Conservation (phyloP, 176 grass and related monocot genomes). For the Themeda triandra region DNA sequence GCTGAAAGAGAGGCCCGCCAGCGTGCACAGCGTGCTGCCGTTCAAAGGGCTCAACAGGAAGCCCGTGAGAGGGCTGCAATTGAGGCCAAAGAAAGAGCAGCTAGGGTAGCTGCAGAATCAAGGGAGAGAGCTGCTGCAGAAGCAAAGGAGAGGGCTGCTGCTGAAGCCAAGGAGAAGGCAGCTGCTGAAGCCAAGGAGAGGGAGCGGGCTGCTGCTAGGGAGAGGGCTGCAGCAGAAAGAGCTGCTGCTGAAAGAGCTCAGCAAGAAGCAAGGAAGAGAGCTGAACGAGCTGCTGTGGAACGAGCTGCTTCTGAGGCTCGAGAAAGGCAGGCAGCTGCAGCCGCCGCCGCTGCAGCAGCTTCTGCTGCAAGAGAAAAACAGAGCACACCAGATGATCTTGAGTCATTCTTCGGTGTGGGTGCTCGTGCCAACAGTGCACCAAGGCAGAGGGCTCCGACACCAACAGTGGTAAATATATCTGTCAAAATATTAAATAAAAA, state of each 20-base stretch:
- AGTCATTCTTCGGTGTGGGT: constrained; percentile 66
- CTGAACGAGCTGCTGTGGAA: constrained; percentile 61
- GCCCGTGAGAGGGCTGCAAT: constrained; percentile 56
- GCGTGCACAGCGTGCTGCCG: constrained; percentile 60
- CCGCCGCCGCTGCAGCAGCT: constrained; percentile 41
- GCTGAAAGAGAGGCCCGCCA: constrained; percentile 58
- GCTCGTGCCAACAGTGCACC: constrained; percentile 62
- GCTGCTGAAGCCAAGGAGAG: constrained; percentile 60
- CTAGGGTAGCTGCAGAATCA: constrained; percentile 39
- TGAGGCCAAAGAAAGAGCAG: constrained; percentile 58
- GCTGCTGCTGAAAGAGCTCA: constrained; percentile 53
- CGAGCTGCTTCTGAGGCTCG: constrained; percentile 67
- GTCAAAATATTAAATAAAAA: constrained; percentile 26
- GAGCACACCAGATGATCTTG: constrained; percentile 69
- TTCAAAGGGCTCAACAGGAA: constrained; percentile 64
- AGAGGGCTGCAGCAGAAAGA: constrained; percentile 50
- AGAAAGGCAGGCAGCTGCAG: constrained; percentile 44
- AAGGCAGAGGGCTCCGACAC: constrained; percentile 46
- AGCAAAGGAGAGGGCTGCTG: constrained; percentile 18
- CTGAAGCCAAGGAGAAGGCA: constrained; percentile 38
- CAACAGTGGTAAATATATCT: constrained; percentile 44
- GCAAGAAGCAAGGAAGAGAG: constrained; percentile 65
- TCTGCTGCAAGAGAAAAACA: constrained; percentile 61
- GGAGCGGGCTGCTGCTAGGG: constrained; percentile 43
- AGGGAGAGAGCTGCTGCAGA: constrained; percentile 38